phyloP scores from a whole-genome alignment of 345 rosid species.

The Conringia planisiliqua region DNA sequence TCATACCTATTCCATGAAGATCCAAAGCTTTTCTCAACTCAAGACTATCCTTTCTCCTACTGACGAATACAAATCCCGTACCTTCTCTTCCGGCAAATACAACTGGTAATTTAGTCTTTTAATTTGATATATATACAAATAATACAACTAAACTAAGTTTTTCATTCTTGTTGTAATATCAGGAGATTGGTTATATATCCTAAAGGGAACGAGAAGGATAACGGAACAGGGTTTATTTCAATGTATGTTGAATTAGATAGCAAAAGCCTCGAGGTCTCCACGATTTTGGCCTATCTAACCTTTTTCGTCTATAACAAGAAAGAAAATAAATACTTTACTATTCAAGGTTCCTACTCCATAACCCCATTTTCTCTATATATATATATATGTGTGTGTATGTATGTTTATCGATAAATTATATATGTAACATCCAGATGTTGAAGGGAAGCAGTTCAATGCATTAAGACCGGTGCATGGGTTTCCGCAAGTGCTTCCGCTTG shows the following conservation, averaged over 20 bases:
- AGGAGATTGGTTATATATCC: conserved; percentile 8
- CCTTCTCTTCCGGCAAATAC: conserved; percentile 10
- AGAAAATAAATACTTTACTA: neutral
- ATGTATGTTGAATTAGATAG: conserved; percentile 5
- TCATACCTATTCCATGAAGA: conserved; percentile 14
- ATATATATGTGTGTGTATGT: neutral
- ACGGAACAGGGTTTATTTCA: neutral
- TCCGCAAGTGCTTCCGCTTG: neutral
- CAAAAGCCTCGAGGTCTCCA: neutral
- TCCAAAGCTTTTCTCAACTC: conserved; percentile 21
- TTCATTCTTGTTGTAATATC: neutral
- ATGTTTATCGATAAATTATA: neutral
- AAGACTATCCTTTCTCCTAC: neutral
- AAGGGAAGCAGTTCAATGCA: conserved; percentile 15
- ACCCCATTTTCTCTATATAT: neutral
- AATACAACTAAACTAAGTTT: neutral
- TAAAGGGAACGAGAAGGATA: neutral
- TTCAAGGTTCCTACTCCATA: neutral
- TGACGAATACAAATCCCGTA: conserved; percentile 11
- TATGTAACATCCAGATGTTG: neutral
- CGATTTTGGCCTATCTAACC: neutral
- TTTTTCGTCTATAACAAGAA: conserved; percentile 6
- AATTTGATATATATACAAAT: neutral
- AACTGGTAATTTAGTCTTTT: neutral
- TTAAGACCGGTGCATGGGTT: neutral